Evolutionary conservation across 2,329 filamentous ascomycete species (phyloP), one percentile per base, ranked within the genome.

Genomic region (Aspergillus terreus): DNA sequence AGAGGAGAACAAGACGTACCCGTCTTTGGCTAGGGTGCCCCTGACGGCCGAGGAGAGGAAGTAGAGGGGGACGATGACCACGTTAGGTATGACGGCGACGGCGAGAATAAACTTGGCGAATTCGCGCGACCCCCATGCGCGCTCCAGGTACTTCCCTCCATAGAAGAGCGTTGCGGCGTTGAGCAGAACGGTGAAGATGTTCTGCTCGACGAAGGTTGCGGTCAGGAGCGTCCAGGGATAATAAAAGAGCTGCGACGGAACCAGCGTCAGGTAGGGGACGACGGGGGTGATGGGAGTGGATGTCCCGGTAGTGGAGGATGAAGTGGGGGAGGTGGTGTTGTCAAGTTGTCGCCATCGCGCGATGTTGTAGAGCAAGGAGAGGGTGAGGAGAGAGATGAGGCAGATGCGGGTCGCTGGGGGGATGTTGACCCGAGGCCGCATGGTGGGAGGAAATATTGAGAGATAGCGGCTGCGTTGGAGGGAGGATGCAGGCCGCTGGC

Each of bases 191-290:
- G 90, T 95, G 65, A 96, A 88, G 62, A 97, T 78, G 70, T 97
- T 97, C 72, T 90, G 88, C 76, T 99, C 94, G 45, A 96, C 90
- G 51, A 96, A 81, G 0, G 91, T 89, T 2, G 91, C 87, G 2
- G 89, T 88, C 50, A 95, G 63, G 58, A 96, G 87, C 1, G 91
- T 95, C 94, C 94, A 99, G 0, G 94, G 94, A 67, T 95, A 96
- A 64, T 89, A 81, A 53, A 95, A 76, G 52, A 91, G 92, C 50
- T 85, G 78, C 63, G 90, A 85, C 6, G 94, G 94, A 41, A 97
- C 84, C 55, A 97, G 82, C 49, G 88, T 88, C 54, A 99, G 80
- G 76, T 92, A 97, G 54, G 92, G 90, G 53, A 94, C 84, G 61
- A 90, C 83, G 59, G 87, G 85, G 60, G 63, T 69, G 68, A 62